These are phyloP conservation scores for apple (Malus domestica) DNA, from an alignment of 306 rosid genomes.

Conservation along the genomic window DNA sequence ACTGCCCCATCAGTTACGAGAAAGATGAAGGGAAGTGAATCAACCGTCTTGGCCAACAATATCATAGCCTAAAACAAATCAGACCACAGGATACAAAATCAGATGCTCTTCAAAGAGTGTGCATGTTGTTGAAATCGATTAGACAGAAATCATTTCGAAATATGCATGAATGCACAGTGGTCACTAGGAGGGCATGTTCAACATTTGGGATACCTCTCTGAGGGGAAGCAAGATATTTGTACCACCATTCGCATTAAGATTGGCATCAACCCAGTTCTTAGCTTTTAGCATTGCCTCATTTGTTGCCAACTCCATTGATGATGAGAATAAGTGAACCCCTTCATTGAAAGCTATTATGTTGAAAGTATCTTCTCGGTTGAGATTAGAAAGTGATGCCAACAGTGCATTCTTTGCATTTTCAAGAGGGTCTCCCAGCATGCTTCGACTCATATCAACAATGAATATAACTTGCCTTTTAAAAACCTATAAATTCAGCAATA, in stretches of 20 bases:
- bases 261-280: conserved; percentile 46
- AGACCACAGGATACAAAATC: conserved; percentile 8
- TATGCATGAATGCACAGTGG: neutral
- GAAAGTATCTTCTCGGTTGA: conserved; percentile 57
- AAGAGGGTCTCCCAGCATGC: conserved; percentile 81
- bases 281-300: conserved; percentile 52
- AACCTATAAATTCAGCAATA: conserved; percentile 41
- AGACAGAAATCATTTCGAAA: conserved; percentile 11
- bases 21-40: conserved; percentile 65
- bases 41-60: conserved; percentile 43
- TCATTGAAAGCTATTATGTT: conserved; percentile 73
- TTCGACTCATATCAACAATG: conserved; percentile 68
- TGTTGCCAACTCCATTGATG: conserved; percentile 62
- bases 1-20: conserved; percentile 91
- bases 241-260: conserved; percentile 57
- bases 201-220: conserved; percentile 41
- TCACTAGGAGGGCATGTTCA: neutral
- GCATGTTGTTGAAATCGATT: neutral
- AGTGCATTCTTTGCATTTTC: conserved; percentile 63
- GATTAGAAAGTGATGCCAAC: conserved; percentile 56
- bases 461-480: conserved; percentile 74
- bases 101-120: neutral
- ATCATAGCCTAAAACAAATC: conserved; percentile 68
- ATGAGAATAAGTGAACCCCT: conserved; percentile 47
- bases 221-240: conserved; percentile 79